These are phyloP conservation scores for Rhizodiscina lignyota DNA, from an alignment of 495 filamentous ascomycete genomes.

Conservation along the genomic window DNA sequence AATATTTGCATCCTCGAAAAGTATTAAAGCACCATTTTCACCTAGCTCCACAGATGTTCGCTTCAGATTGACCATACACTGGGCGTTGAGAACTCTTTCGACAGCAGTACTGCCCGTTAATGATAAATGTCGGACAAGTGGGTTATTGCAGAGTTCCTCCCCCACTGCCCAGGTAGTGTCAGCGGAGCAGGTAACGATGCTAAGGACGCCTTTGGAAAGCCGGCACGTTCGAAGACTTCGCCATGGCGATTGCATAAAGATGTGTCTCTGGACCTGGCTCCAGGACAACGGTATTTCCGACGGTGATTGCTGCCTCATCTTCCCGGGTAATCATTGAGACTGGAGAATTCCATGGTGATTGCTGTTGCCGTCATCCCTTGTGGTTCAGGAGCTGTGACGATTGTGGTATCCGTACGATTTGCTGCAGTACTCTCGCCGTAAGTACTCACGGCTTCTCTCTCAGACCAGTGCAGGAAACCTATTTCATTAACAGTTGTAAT, in stretches of 20 bases:
- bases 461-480: conserved; percentile 33
- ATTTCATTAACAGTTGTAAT: conserved; percentile 27
- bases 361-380: conserved; percentile 47
- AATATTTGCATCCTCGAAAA: conserved; percentile 26
- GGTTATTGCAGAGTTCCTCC: conserved; percentile 20
- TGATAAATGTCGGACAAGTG: conserved; percentile 22
- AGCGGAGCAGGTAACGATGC: conserved; percentile 75
- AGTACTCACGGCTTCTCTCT: conserved; percentile 50
- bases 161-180: conserved; percentile 40
- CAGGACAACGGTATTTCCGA: conserved; percentile 37
- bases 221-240: conserved; percentile 23
- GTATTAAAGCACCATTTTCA: conserved; percentile 25
- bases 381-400: conserved; percentile 55
- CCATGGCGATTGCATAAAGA: conserved; percentile 20
- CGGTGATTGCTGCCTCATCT: conserved; percentile 50
- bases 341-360: conserved; percentile 47
- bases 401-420: conserved; percentile 36
- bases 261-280: conserved; percentile 26
- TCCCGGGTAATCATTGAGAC: conserved; percentile 48
- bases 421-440: conserved; percentile 40
- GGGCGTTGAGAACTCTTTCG: conserved; percentile 22
- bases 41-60: conserved; percentile 25
- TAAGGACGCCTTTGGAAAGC: conserved; percentile 55
- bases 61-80: conserved; percentile 23
- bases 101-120: conserved; percentile 24